phyloP scores from a whole-genome alignment of 1,284 basidiomycete genomes.

The Ustilago shanxiensis region DNA sequence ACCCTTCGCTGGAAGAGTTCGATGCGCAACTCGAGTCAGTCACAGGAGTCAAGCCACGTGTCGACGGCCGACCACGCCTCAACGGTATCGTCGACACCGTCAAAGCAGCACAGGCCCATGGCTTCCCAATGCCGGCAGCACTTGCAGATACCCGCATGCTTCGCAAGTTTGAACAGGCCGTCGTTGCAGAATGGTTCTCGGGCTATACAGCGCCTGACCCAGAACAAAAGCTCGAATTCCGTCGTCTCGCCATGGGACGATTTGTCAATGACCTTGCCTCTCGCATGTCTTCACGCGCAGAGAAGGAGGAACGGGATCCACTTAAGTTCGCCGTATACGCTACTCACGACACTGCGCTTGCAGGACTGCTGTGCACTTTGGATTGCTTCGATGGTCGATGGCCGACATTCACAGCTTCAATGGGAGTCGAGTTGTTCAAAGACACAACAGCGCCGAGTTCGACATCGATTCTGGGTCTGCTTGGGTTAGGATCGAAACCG shows the following conservation, averaged over 20 bases:
- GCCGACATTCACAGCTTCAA: slow-evolving; percentile 62
- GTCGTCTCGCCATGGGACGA: slow-evolving; percentile 81
- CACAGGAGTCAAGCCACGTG: slow-evolving; percentile 77
- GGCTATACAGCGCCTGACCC: slow-evolving; percentile 71
- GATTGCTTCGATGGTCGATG: slow-evolving; percentile 82
- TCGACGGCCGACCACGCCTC: slow-evolving; percentile 82
- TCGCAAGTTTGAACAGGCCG: slow-evolving; percentile 77
- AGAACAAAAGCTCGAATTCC: slow-evolving; percentile 75
- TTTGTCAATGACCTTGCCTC: slow-evolving; percentile 77
- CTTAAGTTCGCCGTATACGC: slow-evolving; percentile 72
- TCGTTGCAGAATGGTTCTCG: slow-evolving; percentile 83
- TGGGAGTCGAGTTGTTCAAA: slow-evolving; percentile 63
- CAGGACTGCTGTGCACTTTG: slow-evolving; percentile 78
- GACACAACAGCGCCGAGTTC: slow-evolving; percentile 30
- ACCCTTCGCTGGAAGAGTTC: slow-evolving; percentile 77
- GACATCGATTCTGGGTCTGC: slow-evolving; percentile 28
- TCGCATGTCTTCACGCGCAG: slow-evolving; percentile 73
- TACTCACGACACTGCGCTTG: slow-evolving; percentile 78
- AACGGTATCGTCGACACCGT: slow-evolving; percentile 84
- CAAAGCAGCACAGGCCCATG: slow-evolving; percentile 76
- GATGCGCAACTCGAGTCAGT: slow-evolving; percentile 80
- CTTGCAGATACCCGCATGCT: slow-evolving; percentile 42
- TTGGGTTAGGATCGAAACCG: slow-evolving; percentile 8
- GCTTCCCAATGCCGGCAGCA: slow-evolving; percentile 71
- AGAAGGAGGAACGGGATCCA: slow-evolving; percentile 41